Conservation (phyloP, 345 rosid species). For the Rhodamnia rubescens region DNA sequence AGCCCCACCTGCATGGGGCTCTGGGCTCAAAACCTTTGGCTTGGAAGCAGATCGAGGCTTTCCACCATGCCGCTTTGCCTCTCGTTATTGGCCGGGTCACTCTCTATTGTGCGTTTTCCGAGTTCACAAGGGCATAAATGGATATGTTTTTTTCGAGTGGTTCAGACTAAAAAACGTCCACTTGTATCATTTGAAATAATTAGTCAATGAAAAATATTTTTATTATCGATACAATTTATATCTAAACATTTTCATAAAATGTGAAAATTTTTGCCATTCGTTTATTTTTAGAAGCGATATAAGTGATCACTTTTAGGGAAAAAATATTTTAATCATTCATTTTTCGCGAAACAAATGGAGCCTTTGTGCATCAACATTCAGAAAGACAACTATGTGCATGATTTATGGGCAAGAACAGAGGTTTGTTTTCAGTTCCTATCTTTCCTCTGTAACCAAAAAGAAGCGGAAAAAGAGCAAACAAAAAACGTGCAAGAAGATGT, state of each 20-base stretch:
- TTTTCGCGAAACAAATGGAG: no score
- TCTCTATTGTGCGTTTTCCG: background rate
- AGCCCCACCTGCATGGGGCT: constrained; percentile 8
- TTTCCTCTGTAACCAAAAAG: background rate
- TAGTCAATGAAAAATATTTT: no score
- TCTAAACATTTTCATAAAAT: no score
- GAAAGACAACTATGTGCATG: background rate
- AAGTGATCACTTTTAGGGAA: no score
- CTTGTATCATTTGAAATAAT: no score
- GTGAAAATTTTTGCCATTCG: no score
- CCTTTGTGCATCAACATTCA: background rate
- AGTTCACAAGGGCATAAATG: background rate
- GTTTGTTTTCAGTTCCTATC: background rate
- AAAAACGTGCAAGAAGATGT: background rate
- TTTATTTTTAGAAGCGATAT: no score
- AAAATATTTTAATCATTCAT: no score
- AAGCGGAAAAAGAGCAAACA: background rate
- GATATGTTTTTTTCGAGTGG: background rate
- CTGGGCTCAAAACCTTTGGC: background rate
- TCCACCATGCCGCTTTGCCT: constrained; percentile 3
- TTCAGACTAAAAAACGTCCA: background rate
- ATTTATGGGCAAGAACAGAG: background rate
- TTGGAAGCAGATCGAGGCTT: background rate
- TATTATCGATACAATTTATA: no score
- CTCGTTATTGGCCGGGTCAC: constrained; percentile 1